Conservation (phyloP, 352 stramenopile genomes). For the Phytopythium oedochilum region DNA sequence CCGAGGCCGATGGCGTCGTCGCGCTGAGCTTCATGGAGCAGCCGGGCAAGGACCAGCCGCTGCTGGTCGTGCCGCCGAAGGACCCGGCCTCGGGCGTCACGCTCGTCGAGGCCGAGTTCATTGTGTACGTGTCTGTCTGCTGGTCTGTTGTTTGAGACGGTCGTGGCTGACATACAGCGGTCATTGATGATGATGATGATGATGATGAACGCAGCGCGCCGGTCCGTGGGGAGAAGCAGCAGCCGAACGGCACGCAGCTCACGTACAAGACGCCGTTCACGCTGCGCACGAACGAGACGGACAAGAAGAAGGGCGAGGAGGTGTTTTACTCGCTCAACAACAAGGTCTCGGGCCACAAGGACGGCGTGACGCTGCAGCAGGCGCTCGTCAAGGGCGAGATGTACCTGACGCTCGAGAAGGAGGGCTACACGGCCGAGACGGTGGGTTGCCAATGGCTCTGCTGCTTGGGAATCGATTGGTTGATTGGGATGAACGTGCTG, state of each 20-base stretch:
- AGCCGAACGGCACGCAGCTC: slow-evolving; percentile 34
- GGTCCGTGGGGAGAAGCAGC: slow-evolving; percentile 46
- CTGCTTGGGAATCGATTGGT: too few species aligned
- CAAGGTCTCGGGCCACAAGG: slow-evolving; percentile 49
- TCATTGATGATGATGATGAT: not conserved
- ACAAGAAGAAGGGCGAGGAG: slow-evolving; percentile 19
- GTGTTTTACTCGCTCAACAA: slow-evolving; percentile 66
- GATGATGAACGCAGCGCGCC: slow-evolving; percentile 14
- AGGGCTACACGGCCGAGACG: slow-evolving; percentile 37
- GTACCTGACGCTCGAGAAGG: slow-evolving; percentile 60
- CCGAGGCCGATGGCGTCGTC: slow-evolving; percentile 9
- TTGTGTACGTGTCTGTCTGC: slow-evolving; percentile 35
- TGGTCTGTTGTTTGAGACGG: not conserved
- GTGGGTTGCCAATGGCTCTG: slow-evolving; percentile 6
- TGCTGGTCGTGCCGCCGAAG: slow-evolving; percentile 58
- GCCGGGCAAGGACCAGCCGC: slow-evolving; percentile 22
- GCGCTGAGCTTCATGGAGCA: slow-evolving; percentile 50
- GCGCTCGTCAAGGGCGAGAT: slow-evolving; percentile 62
- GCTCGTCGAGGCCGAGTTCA: slow-evolving; percentile 60
- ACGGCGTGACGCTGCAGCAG: slow-evolving; percentile 52
- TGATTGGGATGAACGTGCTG: too few species aligned
- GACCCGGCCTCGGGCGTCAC: slow-evolving; percentile 33
- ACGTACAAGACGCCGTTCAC: slow-evolving; percentile 70
- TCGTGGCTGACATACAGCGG: too few species aligned
- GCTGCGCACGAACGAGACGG: slow-evolving; percentile 43